A percentile compares a stretch with the other conserved stretches of the same genome.
These are phyloP conservation scores for Syncephalis fuscata DNA, from an alignment of 371 early-diverging fungal species.

Conservation along the genomic window DNA sequence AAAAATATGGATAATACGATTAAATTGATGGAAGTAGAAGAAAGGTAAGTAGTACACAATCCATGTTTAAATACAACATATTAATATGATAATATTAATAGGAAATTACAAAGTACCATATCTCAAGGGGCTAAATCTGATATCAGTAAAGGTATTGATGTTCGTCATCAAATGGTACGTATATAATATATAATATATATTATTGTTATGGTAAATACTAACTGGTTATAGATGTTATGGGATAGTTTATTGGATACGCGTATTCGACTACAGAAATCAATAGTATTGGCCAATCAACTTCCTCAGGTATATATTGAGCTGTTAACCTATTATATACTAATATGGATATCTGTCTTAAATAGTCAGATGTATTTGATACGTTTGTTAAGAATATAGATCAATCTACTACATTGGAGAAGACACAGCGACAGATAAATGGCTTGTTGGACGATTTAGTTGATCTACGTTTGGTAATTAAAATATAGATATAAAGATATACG, in stretches of 20 bases:
- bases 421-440: background rate
- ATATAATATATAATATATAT: background rate
- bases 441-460: constrained; percentile 4
- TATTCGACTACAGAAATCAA: constrained; percentile 72
- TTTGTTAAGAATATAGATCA: background rate
- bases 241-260: constrained; percentile 74
- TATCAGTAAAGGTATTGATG: constrained; percentile 77
- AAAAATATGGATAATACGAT: background rate
- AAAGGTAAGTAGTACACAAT: constrained; percentile 28
- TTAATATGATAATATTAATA: constrained; percentile 2
- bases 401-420: background rate
- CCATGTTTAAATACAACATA: constrained; percentile 6
- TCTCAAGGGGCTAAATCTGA: constrained; percentile 57
- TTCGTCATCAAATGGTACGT: constrained; percentile 43
- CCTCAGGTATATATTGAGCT: constrained; percentile 28
- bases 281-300: constrained; percentile 58
- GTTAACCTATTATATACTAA: background rate
- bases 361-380: background rate
- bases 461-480: constrained; percentile 1
- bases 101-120: constrained; percentile 41
- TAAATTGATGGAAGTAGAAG: constrained; percentile 34
- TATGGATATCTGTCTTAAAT: background rate
- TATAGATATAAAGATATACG: background rate
- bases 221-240: constrained; percentile 44
- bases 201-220: background rate